Evolutionary conservation across 768 basidiomycete species (phyloP).

Genomic region (Pleurotus citrinopileatus): DNA sequence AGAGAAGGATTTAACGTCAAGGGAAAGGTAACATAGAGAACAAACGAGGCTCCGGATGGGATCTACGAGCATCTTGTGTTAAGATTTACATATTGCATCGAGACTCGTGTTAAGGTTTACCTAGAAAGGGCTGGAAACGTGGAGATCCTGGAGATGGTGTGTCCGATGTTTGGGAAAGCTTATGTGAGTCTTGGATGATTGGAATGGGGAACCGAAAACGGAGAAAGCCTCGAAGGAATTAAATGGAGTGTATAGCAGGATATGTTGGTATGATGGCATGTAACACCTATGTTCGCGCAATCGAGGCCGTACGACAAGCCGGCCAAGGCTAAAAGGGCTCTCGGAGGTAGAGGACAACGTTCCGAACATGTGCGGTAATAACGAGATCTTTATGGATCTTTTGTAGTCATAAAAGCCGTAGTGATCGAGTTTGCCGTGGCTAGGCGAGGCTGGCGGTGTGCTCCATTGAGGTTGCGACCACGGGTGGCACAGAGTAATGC

Average conservation of each 20-base stretch:
- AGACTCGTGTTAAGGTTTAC: background rate
- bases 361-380: background rate
- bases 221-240: too few species aligned
- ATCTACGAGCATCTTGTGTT: background rate
- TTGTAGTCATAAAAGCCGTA: background rate
- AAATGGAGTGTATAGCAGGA: too few species aligned
- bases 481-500: too few species aligned
- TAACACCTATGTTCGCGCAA: too few species aligned
- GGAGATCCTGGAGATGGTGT: constrained; percentile 5
- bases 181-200: too few species aligned
- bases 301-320: too few species aligned
- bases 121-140: background rate
- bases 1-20: too few species aligned
- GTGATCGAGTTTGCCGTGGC: background rate
- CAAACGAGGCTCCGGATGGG: background rate
- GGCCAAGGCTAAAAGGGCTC: too few species aligned
- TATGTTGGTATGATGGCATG: too few species aligned
- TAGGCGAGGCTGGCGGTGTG: background rate
- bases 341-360: too few species aligned
- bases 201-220: too few species aligned
- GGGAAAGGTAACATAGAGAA: background rate
- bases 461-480: background rate
- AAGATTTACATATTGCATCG: constrained; percentile 4
- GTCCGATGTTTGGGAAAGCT: constrained; percentile 1
- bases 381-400: background rate